Evolutionary conservation across 2,329 filamentous ascomycete species (phyloP), one percentile per base, ranked within the genome.

Genomic region (Diaporthe ilicicola): DNA sequence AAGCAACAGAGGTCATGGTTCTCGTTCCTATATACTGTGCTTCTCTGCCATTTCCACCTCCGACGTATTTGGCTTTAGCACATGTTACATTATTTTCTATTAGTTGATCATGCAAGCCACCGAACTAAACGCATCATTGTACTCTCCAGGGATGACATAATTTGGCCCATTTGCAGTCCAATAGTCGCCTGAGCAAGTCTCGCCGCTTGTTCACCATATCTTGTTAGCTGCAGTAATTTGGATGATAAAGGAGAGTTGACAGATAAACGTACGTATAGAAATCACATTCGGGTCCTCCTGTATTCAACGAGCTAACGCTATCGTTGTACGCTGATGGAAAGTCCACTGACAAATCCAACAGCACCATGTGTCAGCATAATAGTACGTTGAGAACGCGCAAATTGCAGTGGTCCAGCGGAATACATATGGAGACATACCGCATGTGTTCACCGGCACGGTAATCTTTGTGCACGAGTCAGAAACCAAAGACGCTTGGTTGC

Each of bases 401-500:
- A 0, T 24, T 2, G 27, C 4, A n/a, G 12, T 29, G 22, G 17
- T 1, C 8, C 6, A 22, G 34, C 10, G 8, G 3, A 17, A 0
- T 1, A n/a, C n/a, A n/a, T n/a, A n/a, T n/a, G 24, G 17, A 12
- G 3, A 62, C 67, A 19, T 62, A 69, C 67, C 27, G 46, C 67
- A 69, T 3, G 67, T 62, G n/a, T 59, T 69, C 55, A 59, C 27
- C 24, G 67, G 67, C 42, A 69, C 67, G 4, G 39, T 42, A 24
- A 69, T 39, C 10, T 56, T 69, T 12, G 67, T 69, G 46, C 67
- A 69, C n/a, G n/a, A n/a, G 12, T 37, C 56, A 15, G 56, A 13
- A 27, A 19, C 46, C 44, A 62, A 32, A 69, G 56, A 69, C 6
- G 67, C 67, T 4, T 69, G 56, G 54, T 69, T 56, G 55, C 67